These are phyloP conservation scores for Zygosaccharomyces pseudobailii DNA, from an alignment of 1,139 yeast species.

Conservation along the genomic window DNA sequence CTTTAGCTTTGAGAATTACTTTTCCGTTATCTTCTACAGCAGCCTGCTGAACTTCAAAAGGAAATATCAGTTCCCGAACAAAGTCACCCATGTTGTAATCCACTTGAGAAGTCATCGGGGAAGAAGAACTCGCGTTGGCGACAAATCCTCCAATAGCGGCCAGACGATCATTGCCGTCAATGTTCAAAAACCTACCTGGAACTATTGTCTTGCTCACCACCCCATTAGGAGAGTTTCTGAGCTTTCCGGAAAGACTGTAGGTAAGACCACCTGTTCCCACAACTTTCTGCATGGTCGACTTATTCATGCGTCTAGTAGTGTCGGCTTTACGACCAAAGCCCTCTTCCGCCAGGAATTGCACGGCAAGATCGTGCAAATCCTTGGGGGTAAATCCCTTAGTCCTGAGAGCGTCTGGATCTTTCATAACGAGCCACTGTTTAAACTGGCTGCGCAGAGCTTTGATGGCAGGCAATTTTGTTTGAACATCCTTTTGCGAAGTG, in stretches of 20 bases:
- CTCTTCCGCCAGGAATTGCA: constrained; percentile 35
- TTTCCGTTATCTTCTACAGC: constrained; percentile 27
- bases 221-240: constrained; percentile 73
- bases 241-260: constrained; percentile 66
- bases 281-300: constrained; percentile 31
- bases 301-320: constrained; percentile 15
- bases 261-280: constrained; percentile 74
- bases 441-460: constrained; percentile 34
- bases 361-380: constrained; percentile 36
- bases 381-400: constrained; percentile 30
- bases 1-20: constrained; percentile 24
- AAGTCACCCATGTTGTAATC: constrained; percentile 30
- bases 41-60: constrained; percentile 28
- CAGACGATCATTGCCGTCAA: constrained; percentile 37
- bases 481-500: constrained; percentile 14
- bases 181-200: constrained; percentile 64
- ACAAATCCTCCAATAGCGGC: constrained; percentile 79
- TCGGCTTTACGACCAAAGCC: constrained; percentile 1
- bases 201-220: constrained; percentile 52
- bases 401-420: constrained; percentile 37
- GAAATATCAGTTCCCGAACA: constrained; percentile 27
- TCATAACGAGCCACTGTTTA: constrained; percentile 38
- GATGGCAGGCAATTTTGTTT: constrained; percentile 15
- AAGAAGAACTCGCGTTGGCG: constrained; percentile 35
- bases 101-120: constrained; percentile 25